phyloP scores from a whole-genome alignment of 805 yeast species.

The Kuraishia cidri region DNA sequence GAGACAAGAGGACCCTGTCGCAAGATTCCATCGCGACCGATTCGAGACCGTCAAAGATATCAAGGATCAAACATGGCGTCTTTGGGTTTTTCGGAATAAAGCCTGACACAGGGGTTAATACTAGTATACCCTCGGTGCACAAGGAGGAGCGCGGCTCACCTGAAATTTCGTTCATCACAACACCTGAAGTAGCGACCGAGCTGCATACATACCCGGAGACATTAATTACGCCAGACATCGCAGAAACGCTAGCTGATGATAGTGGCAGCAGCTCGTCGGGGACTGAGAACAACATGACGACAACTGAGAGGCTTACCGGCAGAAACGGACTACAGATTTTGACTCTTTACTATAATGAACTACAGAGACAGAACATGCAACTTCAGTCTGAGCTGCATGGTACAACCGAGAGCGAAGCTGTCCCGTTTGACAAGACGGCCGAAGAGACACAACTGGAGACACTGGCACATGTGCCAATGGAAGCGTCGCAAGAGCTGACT shows the following conservation, averaged over 20 bases:
- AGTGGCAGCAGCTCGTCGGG: not conserved
- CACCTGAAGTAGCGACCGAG: no score
- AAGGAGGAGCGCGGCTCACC: not conserved
- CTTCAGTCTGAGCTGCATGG: not conserved
- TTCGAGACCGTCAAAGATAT: conserved; percentile 9
- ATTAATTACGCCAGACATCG: not conserved
- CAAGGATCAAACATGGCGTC: conserved; percentile 7
- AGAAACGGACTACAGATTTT: not conserved
- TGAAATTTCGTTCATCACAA: no score
- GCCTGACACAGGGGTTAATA: not conserved
- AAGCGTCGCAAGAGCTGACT: not conserved
- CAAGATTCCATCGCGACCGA: not conserved
- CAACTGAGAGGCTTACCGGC: not conserved
- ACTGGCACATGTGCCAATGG: not conserved
- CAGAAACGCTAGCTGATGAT: not conserved
- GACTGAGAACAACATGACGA: not conserved
- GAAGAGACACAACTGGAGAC: not conserved
- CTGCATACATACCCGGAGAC: no score
- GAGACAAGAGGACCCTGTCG: conserved; percentile 3
- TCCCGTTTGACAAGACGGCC: not conserved
- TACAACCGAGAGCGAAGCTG: not conserved
- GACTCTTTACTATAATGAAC: not conserved
- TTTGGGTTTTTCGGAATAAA: conserved; percentile 5
- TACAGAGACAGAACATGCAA: conserved; percentile 1
- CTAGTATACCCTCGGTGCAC: not conserved